These are phyloP conservation scores for Penicillium brevicompactum DNA, from an alignment of 2,329 filamentous ascomycete genomes.

Conservation along the genomic window DNA sequence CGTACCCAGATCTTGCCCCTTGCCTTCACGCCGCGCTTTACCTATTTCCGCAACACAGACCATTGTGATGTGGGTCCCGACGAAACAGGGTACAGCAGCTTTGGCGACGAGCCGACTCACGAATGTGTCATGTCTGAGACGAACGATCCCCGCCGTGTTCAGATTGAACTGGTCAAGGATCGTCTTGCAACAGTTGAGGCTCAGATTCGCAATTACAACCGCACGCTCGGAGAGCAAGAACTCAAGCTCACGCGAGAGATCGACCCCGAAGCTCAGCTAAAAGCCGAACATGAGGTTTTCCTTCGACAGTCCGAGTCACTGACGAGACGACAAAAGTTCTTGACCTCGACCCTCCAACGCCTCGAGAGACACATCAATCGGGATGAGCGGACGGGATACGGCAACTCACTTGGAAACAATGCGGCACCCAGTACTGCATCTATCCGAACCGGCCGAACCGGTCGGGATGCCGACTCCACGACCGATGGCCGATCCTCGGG, in stretches of 20 bases:
- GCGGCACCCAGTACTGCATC: slow-evolving; percentile 26
- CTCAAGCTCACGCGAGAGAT: slow-evolving; percentile 59
- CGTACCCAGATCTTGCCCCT: slow-evolving; percentile 93
- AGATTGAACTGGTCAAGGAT: slow-evolving; percentile 79
- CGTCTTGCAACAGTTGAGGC: slow-evolving; percentile 76
- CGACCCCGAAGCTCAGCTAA: slow-evolving; percentile 49
- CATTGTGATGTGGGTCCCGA: slow-evolving; percentile 76
- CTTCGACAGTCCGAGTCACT: slow-evolving; percentile 60
- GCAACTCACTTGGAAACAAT: slow-evolving; percentile 41
- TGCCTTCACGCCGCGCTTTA: slow-evolving; percentile 89
- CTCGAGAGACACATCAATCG: slow-evolving; percentile 53
- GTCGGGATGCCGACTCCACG: slow-evolving; percentile 43
- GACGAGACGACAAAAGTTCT: slow-evolving; percentile 60
- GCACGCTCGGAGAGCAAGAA: slow-evolving; percentile 74
- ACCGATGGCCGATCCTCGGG: slow-evolving; percentile 59
- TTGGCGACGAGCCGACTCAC: slow-evolving; percentile 91
- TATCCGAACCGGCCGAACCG: slow-evolving; percentile 29
- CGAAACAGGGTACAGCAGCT: slow-evolving; percentile 79
- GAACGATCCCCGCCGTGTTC: slow-evolving; percentile 85
- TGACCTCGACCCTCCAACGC: slow-evolving; percentile 60
- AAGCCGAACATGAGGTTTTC: slow-evolving; percentile 52
- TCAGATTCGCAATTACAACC: slow-evolving; percentile 75
- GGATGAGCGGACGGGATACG: slow-evolving; percentile 50
- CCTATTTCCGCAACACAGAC: slow-evolving; percentile 96
- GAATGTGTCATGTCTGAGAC: slow-evolving; percentile 92